A percentile compares a stretch with the other conserved stretches of the same genome.
phyloP scores from a whole-genome alignment of 2,329 filamentous ascomycete species.

The Niveomyces coronatus region DNA sequence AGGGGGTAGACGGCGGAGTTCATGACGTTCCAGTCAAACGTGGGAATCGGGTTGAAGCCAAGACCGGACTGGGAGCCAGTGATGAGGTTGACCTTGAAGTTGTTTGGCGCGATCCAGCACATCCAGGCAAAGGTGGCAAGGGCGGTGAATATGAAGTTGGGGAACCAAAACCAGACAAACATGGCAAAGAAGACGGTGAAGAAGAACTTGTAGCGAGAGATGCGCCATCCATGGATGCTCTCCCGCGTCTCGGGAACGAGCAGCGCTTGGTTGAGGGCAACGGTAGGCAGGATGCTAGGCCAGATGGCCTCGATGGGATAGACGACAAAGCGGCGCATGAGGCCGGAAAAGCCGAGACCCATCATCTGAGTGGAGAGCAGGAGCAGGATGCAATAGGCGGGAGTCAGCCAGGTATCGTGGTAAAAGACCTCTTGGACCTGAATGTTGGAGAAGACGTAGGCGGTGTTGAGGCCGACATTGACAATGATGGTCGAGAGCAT shows the following conservation, averaged over 20 bases:
- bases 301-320: constrained; percentile 8
- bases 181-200: constrained; percentile 25
- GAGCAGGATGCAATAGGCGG: constrained; percentile 23
- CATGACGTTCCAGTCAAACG: constrained; percentile 8
- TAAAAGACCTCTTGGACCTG: constrained; percentile 21
- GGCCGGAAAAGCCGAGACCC: constrained; percentile 23
- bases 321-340: constrained; percentile 22
- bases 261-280: constrained; percentile 8
- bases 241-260: constrained; percentile 24
- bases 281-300: constrained; percentile 19
- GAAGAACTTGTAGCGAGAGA: constrained; percentile 31
- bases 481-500: constrained; percentile 28
- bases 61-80: constrained; percentile 1
- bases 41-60: constrained; percentile 7
- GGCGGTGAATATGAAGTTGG: constrained; percentile 31
- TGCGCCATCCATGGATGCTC: constrained; percentile 30
- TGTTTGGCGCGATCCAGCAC: constrained; percentile 35
- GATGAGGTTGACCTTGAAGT: constrained; percentile 24
- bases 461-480: constrained; percentile 25
- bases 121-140: constrained; percentile 36
- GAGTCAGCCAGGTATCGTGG: constrained; percentile 10
- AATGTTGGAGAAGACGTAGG: constrained; percentile 26
- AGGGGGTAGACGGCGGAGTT: neutral
- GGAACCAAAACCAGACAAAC: constrained; percentile 36
- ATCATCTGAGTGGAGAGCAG: constrained; percentile 23